Percentiles rank a stretch among this genome's conserved stretches.
Evolutionary conservation across 371 early-diverging fungal genomes (phyloP).

Genomic region (Mucor indicus): DNA sequence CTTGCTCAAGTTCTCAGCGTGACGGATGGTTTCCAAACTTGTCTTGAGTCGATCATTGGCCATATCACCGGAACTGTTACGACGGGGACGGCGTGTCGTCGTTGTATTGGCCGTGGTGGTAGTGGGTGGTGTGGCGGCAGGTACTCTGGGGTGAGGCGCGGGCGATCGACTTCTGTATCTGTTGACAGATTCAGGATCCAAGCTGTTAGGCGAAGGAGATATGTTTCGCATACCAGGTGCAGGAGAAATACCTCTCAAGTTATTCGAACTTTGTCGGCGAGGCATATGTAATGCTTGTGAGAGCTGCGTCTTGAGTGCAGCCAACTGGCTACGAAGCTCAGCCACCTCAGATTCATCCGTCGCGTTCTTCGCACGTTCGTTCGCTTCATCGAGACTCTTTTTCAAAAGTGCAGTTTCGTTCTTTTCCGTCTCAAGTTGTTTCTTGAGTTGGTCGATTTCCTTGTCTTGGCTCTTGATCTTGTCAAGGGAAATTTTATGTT

Average conservation of each 20-base stretch:
- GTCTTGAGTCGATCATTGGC: conserved; percentile 27
- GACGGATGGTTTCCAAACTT: conserved; percentile 35
- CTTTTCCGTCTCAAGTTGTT: conserved; percentile 57
- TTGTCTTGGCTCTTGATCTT: conserved; percentile 65
- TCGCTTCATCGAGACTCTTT: conserved; percentile 34
- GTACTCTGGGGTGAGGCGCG: not conserved
- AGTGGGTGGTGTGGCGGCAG: not conserved
- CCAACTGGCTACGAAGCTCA: conserved; percentile 45
- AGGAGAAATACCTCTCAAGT: conserved; percentile 27
- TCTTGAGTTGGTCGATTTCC: conserved; percentile 57
- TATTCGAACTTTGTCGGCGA: conserved; percentile 30
- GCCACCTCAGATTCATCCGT: conserved; percentile 41
- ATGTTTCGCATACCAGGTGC: conserved; percentile 29
- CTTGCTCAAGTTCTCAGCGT: conserved; percentile 28
- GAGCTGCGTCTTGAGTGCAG: conserved; percentile 48
- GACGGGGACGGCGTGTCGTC: conserved; percentile 20
- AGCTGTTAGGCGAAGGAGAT: conserved; percentile 32
- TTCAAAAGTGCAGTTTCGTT: conserved; percentile 68
- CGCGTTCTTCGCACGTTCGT: conserved; percentile 29
- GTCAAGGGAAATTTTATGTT: conserved; percentile 47
- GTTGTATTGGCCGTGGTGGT: not conserved
- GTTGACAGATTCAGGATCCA: conserved; percentile 17
- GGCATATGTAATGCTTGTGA: conserved; percentile 38
- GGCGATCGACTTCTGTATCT: conserved; percentile 20
- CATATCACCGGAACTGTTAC: conserved; percentile 46